Evolutionary conservation across 148 eudicot genomes (phyloP), one percentile per base, ranked within the genome.

Genomic region (Linanthus parryae): DNA sequence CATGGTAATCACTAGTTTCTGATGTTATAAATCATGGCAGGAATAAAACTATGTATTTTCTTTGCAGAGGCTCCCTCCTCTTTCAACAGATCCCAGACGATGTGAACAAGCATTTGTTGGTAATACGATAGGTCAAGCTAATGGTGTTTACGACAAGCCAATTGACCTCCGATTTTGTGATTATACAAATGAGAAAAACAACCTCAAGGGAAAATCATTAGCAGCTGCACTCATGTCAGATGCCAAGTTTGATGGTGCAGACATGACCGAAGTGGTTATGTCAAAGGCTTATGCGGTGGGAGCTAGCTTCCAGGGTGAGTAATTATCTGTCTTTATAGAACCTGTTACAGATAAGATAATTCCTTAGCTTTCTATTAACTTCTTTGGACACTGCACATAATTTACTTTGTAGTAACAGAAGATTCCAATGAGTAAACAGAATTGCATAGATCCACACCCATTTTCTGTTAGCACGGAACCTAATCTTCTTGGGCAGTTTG

Each of bases 261-360:
- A 92, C 67, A 81, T 92, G 96, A 30, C 96, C 2, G 99, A 92
- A 66, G 99, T 92, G 17, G 74, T 92, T 43, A 92, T 92, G 99
- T 92, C 99, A 41, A 92, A 92, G 82, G 99, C 99, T 57, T 92
- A 87, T 70, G 99, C 99, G 47, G 99, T 73, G n/a, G 90, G 94
- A 70, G 99, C 94, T 29, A 92, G 99, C 67, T 92, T 92, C 61
- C 79, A 84, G 60, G 99, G 99, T 91, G 71, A 14, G 4, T n/a
- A n/a, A n/a, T n/a, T n/a, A n/a, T n/a, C n/a, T n/a, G n/a, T n/a
- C n/a, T n/a, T n/a, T n/a, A n/a, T n/a, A n/a, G n/a, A n/a, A n/a
- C n/a, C n/a, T n/a, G n/a, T n/a, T n/a, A n/a, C n/a, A n/a, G n/a
- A n/a, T n/a, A n/a, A n/a, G n/a, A n/a, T n/a, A n/a, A n/a, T n/a